Evolutionary conservation across 495 filamentous ascomycete species (phyloP).

Genomic region (Apodospora peruviana): DNA sequence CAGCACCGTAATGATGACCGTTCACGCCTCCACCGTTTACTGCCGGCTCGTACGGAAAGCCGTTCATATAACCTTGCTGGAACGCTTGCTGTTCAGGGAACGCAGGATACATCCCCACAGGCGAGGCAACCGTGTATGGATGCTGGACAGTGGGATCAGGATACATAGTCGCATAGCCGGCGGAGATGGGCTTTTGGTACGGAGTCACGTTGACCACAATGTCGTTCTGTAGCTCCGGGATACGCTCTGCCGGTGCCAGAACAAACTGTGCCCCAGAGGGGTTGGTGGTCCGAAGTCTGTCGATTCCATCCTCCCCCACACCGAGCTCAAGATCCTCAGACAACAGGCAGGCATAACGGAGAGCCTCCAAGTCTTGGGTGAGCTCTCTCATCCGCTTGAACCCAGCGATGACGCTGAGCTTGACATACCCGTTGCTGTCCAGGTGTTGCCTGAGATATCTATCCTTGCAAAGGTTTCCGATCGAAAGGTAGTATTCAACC

Average conservation of each 20-base stretch:
- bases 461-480: slow-evolving; percentile 95
- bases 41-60: slow-evolving; percentile 25
- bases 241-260: slow-evolving; percentile 50
- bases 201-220: slow-evolving; percentile 27
- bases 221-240: slow-evolving; percentile 33
- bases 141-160: background rate
- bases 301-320: slow-evolving; percentile 63
- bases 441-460: slow-evolving; percentile 82
- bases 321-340: slow-evolving; percentile 67
- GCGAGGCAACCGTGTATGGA: slow-evolving; percentile 1
- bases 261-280: slow-evolving; percentile 83
- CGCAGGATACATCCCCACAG: slow-evolving; percentile 11
- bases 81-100: slow-evolving; percentile 21
- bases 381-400: slow-evolving; percentile 82
- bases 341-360: slow-evolving; percentile 67
- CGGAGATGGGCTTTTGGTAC: slow-evolving; percentile 1
- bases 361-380: slow-evolving; percentile 57
- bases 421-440: slow-evolving; percentile 93
- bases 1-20: slow-evolving; percentile 33
- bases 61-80: slow-evolving; percentile 28
- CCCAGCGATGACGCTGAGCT: slow-evolving; percentile 63
- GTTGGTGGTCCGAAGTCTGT: slow-evolving; percentile 71
- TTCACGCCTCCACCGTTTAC: slow-evolving; percentile 39
- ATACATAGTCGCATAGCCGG: too few relatives aligned
- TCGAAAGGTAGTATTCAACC: slow-evolving; percentile 93